Evolutionary conservation across 139 green algal species (phyloP).

Genomic region (Tetratostichococcus sp.): DNA sequence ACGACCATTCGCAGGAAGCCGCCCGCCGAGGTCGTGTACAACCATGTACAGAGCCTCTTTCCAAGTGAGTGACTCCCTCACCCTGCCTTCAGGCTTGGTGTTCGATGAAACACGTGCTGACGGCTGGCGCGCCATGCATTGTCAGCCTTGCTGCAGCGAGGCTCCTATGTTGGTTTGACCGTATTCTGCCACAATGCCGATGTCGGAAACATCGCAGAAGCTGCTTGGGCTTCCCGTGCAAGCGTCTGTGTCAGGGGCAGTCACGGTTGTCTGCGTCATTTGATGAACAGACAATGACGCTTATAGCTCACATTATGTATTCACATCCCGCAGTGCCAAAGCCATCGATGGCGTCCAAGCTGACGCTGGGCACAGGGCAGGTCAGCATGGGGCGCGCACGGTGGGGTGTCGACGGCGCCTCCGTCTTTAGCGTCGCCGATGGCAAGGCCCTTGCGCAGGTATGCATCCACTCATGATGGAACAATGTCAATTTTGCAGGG

Average conservation of each 20-base stretch:
- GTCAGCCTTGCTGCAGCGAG: neutral
- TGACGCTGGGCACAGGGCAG: conserved; percentile 7
- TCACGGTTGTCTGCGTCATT: too few species aligned
- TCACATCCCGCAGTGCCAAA: neutral
- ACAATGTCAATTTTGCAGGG: too few species aligned
- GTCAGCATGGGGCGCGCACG: conserved; percentile 21
- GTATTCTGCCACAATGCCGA: too few species aligned
- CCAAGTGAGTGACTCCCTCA: neutral
- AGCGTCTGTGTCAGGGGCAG: too few species aligned
- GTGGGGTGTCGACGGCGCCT: conserved; percentile 16
- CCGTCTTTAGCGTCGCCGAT: conserved; percentile 44
- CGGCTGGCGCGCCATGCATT: neutral
- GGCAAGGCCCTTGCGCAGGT: conserved; percentile 34
- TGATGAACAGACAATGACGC: too few species aligned
- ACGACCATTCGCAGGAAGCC: neutral
- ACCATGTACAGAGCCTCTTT: neutral
- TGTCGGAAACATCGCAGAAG: too few species aligned
- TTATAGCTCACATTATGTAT: too few species aligned
- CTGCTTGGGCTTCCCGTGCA: too few species aligned
- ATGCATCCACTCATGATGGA: too few species aligned
- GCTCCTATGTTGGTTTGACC: too few species aligned
- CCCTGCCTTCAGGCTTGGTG: neutral
- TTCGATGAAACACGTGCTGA: too few species aligned
- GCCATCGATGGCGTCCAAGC: neutral
- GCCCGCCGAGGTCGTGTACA: neutral